Evolutionary conservation across 148 eudicot genomes (phyloP).

Genomic region (Camellia japonica): DNA sequence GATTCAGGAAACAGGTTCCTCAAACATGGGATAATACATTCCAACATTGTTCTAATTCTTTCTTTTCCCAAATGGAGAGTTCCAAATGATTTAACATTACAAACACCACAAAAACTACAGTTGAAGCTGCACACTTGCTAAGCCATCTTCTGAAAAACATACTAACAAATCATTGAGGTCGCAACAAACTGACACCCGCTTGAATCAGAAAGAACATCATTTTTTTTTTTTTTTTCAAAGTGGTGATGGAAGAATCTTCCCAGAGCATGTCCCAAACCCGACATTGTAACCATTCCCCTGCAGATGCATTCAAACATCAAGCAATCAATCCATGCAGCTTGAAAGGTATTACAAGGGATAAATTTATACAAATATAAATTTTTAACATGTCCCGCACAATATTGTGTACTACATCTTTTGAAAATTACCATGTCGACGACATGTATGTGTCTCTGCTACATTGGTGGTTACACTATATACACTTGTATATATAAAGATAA

Average conservation of each 20-base stretch:
- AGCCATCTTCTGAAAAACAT: too few species aligned
- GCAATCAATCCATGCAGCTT: background rate
- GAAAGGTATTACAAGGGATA: background rate
- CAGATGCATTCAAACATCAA: constrained; percentile 16
- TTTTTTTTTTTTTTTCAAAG: constrained; percentile 1
- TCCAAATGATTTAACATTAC: background rate
- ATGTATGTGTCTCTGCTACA: too few species aligned
- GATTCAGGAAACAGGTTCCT: too few species aligned
- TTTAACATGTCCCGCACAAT: too few species aligned
- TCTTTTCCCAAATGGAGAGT: background rate
- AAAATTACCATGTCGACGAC: too few species aligned
- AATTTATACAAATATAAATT: too few species aligned
- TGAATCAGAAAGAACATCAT: too few species aligned
- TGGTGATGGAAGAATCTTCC: constrained; percentile 73
- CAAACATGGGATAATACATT: background rate
- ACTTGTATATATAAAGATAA: too few species aligned
- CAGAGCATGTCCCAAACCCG: constrained; percentile 84
- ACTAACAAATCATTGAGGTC: background rate
- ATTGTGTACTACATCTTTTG: too few species aligned
- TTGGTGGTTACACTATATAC: too few species aligned
- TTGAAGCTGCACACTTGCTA: background rate
- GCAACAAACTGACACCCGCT: background rate
- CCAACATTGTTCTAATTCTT: background rate
- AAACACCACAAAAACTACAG: background rate
- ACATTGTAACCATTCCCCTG: constrained; percentile 86